These are phyloP conservation scores for Quercus phellos DNA, from an alignment of 331 rosid genomes.

Conservation along the genomic window DNA sequence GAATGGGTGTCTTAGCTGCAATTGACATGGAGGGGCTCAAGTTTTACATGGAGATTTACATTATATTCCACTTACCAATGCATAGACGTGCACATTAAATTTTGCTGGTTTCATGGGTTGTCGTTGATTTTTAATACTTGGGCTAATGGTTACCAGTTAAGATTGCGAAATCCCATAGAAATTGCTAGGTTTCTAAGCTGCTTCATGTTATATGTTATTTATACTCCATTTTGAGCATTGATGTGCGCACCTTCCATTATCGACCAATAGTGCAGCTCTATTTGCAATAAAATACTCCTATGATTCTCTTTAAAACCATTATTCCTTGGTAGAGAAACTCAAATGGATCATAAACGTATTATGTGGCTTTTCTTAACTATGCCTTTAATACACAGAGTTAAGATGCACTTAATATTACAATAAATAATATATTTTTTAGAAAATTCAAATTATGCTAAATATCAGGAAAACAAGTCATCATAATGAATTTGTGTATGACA, in stretches of 20 bases:
- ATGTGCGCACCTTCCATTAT: constrained; percentile 23
- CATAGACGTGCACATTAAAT: constrained; percentile 34
- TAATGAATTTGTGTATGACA: too few relatives aligned
- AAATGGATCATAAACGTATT: not conserved
- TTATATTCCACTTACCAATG: constrained; percentile 40
- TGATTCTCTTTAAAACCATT: not conserved
- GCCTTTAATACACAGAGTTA: too few relatives aligned
- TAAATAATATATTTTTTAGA: too few relatives aligned
- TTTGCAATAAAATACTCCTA: too few relatives aligned
- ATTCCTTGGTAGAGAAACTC: not conserved
- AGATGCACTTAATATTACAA: too few relatives aligned
- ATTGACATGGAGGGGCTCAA: not conserved
- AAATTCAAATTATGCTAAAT: too few relatives aligned
- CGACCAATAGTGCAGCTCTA: not conserved
- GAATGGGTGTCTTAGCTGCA: too few relatives aligned
- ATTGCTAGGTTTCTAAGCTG: constrained; percentile 32
- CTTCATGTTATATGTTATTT: constrained; percentile 17
- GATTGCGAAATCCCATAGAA: constrained; percentile 39
- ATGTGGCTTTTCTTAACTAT: too few relatives aligned
- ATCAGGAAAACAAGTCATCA: too few relatives aligned
- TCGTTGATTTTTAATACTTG: constrained; percentile 18
- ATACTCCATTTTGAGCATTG: constrained; percentile 20
- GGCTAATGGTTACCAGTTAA: constrained; percentile 39
- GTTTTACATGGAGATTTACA: not conserved
- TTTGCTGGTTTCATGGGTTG: constrained; percentile 33